Conservation (phyloP, 352 stramenopile genomes). For the Aphanomyces invadans region DNA sequence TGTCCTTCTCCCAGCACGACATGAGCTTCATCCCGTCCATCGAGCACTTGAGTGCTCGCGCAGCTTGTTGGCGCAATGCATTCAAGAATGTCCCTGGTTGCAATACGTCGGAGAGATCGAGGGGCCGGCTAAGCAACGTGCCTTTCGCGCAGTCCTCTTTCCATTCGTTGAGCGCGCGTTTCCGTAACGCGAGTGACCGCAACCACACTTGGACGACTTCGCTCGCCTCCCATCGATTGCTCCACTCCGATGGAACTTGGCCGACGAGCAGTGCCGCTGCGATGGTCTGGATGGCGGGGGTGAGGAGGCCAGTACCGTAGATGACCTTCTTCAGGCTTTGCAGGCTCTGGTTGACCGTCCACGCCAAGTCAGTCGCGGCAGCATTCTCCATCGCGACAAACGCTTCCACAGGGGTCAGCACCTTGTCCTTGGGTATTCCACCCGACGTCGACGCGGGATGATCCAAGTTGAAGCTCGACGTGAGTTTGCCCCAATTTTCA, state of each 20-base stretch:
- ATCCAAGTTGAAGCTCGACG: conserved; percentile 49
- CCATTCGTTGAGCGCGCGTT: conserved; percentile 80
- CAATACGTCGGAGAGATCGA: conserved; percentile 89
- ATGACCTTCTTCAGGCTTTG: conserved; percentile 83
- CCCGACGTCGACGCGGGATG: conserved; percentile 13
- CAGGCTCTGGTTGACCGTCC: conserved; percentile 64
- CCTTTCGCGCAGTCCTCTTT: conserved; percentile 47
- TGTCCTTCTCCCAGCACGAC: conserved; percentile 83
- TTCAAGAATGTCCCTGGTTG: conserved; percentile 93
- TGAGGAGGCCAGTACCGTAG: conserved; percentile 86
- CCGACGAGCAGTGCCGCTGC: conserved; percentile 67
- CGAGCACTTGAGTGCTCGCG: conserved; percentile 66
- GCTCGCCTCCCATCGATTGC: conserved; percentile 63
- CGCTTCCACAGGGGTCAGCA: conserved; percentile 66
- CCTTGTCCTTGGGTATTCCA: conserved; percentile 3
- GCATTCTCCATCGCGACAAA: conserved; percentile 90
- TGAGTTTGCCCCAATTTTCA: conserved; percentile 84
- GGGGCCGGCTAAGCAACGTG: conserved; percentile 56
- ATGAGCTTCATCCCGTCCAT: conserved; percentile 89
- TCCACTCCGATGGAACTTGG: conserved; percentile 71
- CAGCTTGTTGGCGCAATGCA: conserved; percentile 87
- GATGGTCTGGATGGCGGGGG: conserved; percentile 77
- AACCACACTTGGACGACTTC: conserved; percentile 74
- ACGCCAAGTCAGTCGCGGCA: conserved; percentile 59
- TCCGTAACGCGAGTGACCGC: conserved; percentile 62